phyloP scores from a whole-genome alignment of 2,329 filamentous ascomycete genomes.

The Aspergillus jensenii region DNA sequence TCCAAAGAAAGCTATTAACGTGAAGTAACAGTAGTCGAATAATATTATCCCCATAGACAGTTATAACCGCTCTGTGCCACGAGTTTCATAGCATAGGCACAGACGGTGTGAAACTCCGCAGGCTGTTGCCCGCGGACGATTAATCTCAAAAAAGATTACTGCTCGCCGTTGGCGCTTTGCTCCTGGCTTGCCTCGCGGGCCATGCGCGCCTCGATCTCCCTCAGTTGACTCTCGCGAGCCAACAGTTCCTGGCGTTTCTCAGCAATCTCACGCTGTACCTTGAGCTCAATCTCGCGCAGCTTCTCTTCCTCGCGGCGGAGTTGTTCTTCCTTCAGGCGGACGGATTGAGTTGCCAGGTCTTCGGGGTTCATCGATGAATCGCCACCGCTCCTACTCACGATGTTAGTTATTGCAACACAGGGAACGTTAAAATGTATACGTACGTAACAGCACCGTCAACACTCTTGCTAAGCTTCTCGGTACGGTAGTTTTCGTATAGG shows the following conservation, averaged over 20 bases:
- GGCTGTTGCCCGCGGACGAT: constrained; percentile 29
- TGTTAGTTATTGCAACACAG: constrained; percentile 15
- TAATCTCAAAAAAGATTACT: constrained; percentile 31
- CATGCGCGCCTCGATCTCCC: constrained; percentile 98
- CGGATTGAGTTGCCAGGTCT: constrained; percentile 92
- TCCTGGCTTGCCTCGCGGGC: constrained; percentile 69
- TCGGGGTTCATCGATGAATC: constrained; percentile 97
- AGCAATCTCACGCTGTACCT: constrained; percentile 99
- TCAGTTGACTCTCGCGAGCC: constrained; percentile 95
- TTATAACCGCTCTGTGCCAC: constrained; percentile 34
- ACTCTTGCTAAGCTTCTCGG: constrained; percentile 99
- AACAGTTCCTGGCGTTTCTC: constrained; percentile 98
- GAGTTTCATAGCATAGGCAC: constrained; percentile 38
- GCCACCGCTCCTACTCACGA: constrained; percentile 46
- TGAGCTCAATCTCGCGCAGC: constrained; percentile 97
- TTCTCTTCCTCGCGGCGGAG: constrained; percentile 99
- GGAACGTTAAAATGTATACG: constrained; percentile 43
- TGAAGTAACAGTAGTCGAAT: constrained; percentile 38
- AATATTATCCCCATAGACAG: constrained; percentile 41
- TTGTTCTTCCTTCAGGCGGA: constrained; percentile 99
- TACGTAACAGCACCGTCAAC: constrained; percentile 89
- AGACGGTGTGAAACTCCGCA: constrained; percentile 28
- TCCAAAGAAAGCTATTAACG: constrained; percentile 40
- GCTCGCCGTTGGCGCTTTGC: constrained; percentile 37
- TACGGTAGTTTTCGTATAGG: constrained; percentile 99